phyloP scores from a whole-genome alignment of 106 monocot genomes.

The Chionographis japonica region DNA sequence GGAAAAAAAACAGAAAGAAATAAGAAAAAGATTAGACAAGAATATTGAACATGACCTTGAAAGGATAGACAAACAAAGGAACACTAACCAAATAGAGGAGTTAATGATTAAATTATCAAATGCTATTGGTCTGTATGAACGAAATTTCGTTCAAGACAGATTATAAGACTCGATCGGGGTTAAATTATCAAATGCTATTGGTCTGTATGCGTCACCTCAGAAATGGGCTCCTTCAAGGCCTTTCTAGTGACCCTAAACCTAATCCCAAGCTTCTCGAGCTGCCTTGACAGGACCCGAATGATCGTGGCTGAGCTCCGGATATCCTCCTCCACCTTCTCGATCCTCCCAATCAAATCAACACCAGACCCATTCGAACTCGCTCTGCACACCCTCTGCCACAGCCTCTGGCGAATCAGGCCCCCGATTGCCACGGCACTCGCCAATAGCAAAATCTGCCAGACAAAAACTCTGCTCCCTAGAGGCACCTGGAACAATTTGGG shows the following conservation, averaged over 20 bases:
- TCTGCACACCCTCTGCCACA: slow-evolving; percentile 55
- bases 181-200: too few relatives aligned
- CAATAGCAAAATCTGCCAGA: slow-evolving; percentile 52
- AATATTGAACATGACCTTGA: too few relatives aligned
- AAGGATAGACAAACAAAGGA: too few relatives aligned
- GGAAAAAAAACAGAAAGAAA: too few relatives aligned
- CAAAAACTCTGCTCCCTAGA: slow-evolving; percentile 34
- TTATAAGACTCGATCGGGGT: too few relatives aligned
- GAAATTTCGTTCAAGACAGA: too few relatives aligned
- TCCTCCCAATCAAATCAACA: slow-evolving; percentile 55
- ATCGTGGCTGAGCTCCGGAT: slow-evolving; percentile 62
- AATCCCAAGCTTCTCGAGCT: slow-evolving; percentile 90
- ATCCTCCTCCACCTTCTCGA: slow-evolving; percentile 83
- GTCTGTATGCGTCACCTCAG: slow-evolving; percentile 45
- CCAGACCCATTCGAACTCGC: slow-evolving; percentile 23
- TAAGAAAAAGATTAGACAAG: too few relatives aligned
- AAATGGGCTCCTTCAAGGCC: slow-evolving; percentile 82
- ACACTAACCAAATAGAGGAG: too few relatives aligned
- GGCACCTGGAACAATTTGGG: slow-evolving; percentile 28
- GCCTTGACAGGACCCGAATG: slow-evolving; percentile 58
- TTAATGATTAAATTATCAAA: too few relatives aligned
- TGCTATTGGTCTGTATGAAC: too few relatives aligned
- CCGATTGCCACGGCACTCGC: slow-evolving; percentile 55
- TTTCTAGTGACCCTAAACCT: slow-evolving; percentile 86
- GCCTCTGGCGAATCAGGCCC: slow-evolving; percentile 61